phyloP scores from a whole-genome alignment of 257 asterid genomes.

The Gynochthodes officinalis region DNA sequence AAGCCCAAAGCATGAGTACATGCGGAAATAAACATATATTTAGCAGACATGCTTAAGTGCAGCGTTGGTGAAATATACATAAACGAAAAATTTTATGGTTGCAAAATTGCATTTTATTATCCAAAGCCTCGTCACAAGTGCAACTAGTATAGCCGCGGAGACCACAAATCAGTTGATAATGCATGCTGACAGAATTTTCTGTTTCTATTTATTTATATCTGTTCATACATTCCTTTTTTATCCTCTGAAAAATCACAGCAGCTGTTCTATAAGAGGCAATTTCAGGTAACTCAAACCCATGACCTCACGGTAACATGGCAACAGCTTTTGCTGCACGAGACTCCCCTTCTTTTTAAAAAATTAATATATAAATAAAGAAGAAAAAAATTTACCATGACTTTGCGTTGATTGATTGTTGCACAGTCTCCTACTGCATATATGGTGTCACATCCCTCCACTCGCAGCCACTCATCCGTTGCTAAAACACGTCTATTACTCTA shows the following conservation, averaged over 20 bases:
- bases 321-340: too few species aligned
- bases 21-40: neutral
- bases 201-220: neutral
- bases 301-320: too few species aligned
- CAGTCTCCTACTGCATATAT: slow-evolving; percentile 89
- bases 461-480: slow-evolving; percentile 94
- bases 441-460: slow-evolving; percentile 68
- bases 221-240: neutral
- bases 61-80: neutral
- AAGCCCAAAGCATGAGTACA: neutral
- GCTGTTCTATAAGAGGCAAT: too few species aligned
- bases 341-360: too few species aligned
- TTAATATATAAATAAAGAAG: too few species aligned
- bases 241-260: too few species aligned
- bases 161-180: slow-evolving; percentile 1
- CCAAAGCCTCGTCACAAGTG: neutral
- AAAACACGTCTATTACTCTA: slow-evolving; percentile 80
- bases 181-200: neutral
- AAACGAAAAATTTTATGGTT: too few species aligned
- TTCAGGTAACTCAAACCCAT: too few species aligned
- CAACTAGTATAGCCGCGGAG: neutral
- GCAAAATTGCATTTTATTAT: neutral
- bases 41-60: neutral
- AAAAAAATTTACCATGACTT: slow-evolving; percentile 62
- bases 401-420: slow-evolving; percentile 92